phyloP scores from a whole-genome alignment of 441 rosid genomes.

The Aquilaria agallochum region DNA sequence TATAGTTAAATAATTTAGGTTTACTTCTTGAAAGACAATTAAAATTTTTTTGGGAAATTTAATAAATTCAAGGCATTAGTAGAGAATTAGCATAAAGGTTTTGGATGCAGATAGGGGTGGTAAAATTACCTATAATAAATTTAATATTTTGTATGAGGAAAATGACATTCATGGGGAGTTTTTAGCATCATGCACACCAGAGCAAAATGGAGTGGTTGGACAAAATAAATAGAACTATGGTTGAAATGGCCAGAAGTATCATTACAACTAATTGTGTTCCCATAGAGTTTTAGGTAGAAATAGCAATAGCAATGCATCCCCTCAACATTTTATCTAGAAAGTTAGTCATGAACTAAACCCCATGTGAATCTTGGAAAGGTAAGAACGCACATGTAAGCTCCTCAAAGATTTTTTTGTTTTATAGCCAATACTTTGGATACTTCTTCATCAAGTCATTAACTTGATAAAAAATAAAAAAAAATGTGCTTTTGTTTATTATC shows the following conservation, averaged over 20 bases:
- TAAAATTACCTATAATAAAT: not conserved
- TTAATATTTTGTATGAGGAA: not conserved
- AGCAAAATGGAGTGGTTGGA: constrained; percentile 2
- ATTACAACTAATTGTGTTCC: not conserved
- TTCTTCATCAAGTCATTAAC: not conserved
- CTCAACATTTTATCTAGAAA: not conserved
- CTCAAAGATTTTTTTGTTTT: constrained; percentile 3
- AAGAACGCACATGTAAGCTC: not conserved
- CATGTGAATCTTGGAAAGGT: not conserved
- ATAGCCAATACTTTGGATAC: constrained; percentile 8
- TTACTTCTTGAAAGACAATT: not conserved
- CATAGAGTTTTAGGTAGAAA: not conserved
- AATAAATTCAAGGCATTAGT: not conserved
- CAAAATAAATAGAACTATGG: not conserved
- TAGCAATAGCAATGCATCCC: not conserved
- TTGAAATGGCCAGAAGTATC: not conserved
- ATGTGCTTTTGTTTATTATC: not conserved
- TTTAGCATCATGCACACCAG: not conserved
- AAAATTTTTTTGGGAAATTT: not conserved
- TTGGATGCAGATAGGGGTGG: not conserved
- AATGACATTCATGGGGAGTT: not conserved
- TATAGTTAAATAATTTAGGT: constrained; percentile 8
- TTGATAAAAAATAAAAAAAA: not conserved
- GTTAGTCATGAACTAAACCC: not conserved
- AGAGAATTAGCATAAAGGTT: not conserved